Base-by-base conservation (phyloP, 1,139 yeast genomes). In the Kluyveromyces sp. region DNA sequence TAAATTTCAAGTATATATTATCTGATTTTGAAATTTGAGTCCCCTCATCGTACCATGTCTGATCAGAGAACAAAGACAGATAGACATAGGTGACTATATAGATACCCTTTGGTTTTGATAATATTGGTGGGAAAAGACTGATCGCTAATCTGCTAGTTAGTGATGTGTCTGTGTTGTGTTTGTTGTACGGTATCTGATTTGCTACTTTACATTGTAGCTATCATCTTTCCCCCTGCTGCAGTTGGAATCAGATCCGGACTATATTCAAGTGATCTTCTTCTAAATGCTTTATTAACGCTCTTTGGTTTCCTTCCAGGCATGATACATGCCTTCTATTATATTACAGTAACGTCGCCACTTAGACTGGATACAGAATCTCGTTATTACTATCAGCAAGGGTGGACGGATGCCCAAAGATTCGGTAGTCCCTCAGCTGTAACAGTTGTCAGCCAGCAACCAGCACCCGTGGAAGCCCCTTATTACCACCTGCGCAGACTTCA, bases 251-350 rank as follows among this genome's bases (percentile, higher is more conserved):
- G 66, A 39, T 55, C 66, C 30, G 68, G 68, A 6, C 41, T 54
- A 10, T 61, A 53, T 42, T 63, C 67, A 3, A 49, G 57, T 25
- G 67, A 63, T 45, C 51, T 83, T 53, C 72, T 82, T 66, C 79
- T 90, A 58, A 90, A 89, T 66, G 71, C 88, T 42, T 75, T 87
- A 28, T 73, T 90, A 44, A 84, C 94, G 61, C 56, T 83, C 47
- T 70, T 90, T 46, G 96, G 96, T 2, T 83, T 77, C 64, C 61
- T 89, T 47, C 97, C 97, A 0, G 97, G 96, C n/a, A 69, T 82
- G 49, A 59, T 83, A 42, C 89, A 83, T 60, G 72, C 79, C 45
- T 75, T 81, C 65, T 82, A 81, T 59, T 78, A 55, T 44, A 55
- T 63, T n/a, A 53, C 59, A 4, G 48, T 55, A 15, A 58, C 64